These are phyloP conservation scores for Catunica adiposa DNA, from an alignment of 2,329 filamentous ascomycete species.

Conservation along the genomic window DNA sequence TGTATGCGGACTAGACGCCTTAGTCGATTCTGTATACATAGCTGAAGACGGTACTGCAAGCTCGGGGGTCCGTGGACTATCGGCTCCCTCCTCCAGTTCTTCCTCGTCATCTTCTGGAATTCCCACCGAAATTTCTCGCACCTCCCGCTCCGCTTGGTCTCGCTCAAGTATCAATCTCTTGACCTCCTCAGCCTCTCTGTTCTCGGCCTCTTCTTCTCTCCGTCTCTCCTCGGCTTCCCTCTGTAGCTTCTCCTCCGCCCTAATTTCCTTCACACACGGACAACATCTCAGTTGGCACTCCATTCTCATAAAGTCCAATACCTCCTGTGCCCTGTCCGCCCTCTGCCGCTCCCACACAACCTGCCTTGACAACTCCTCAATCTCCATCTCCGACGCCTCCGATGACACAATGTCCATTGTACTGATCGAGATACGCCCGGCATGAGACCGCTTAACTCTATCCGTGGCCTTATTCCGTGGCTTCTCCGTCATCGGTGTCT, in stretches of 20 bases:
- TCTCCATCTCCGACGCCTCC: conserved; percentile 38
- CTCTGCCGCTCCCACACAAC: conserved; percentile 44
- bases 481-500: conserved; percentile 14
- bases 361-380: conserved; percentile 37
- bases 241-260: conserved; percentile 5
- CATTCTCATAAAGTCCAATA: conserved; percentile 58
- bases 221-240: conserved; percentile 1
- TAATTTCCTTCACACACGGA: conserved; percentile 20
- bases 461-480: conserved; percentile 15
- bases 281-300: conserved; percentile 57
- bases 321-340: conserved; percentile 52
- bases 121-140: neutral
- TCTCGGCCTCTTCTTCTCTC: conserved; percentile 5
- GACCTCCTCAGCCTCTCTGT: conserved; percentile 12
- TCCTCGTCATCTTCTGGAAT: neutral
- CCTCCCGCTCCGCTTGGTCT: conserved; percentile 1
- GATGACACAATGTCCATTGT: conserved; percentile 37
- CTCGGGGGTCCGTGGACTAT: neutral
- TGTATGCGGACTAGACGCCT: conserved; percentile 1
- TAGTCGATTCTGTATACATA: neutral
- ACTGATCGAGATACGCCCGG: conserved; percentile 28
- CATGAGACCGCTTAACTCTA: conserved; percentile 17
- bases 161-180: conserved; percentile 10
- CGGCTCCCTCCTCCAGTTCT: neutral
- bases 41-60: neutral